These are phyloP conservation scores for Torulaspora delbrueckii DNA, from an alignment of 805 yeast species.

Conservation along the genomic window DNA sequence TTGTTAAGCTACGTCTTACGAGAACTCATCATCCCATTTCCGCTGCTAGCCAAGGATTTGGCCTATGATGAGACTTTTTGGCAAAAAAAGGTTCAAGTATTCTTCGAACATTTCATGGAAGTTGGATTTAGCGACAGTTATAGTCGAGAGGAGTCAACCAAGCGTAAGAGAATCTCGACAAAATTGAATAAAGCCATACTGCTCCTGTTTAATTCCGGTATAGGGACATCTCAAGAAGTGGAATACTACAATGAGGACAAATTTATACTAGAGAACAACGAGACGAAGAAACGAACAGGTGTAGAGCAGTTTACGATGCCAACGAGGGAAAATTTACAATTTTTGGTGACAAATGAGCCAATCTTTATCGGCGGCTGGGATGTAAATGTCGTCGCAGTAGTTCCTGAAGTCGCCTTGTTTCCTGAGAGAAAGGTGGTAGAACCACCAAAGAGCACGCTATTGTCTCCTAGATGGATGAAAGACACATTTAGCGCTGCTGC, in stretches of 20 bases:
- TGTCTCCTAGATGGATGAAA: conserved; percentile 29
- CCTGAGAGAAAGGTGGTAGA: conserved; percentile 6
- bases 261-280: conserved; percentile 23
- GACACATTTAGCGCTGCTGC: conserved; percentile 21
- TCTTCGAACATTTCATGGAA: conserved; percentile 70
- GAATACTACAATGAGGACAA: conserved; percentile 41
- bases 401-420: conserved; percentile 20
- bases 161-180: conserved; percentile 56
- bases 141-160: conserved; percentile 71
- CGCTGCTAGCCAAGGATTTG: conserved; percentile 51
- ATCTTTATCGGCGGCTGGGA: conserved; percentile 50
- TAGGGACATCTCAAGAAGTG: conserved; percentile 56
- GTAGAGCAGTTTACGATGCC: conserved; percentile 38
- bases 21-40: conserved; percentile 63
- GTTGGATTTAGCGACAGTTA: conserved; percentile 67
- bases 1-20: conserved; percentile 60
- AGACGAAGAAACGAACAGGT: conserved; percentile 32
- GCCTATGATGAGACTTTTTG: conserved; percentile 60
- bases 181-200: conserved; percentile 61
- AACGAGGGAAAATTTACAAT: conserved; percentile 37
- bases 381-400: conserved; percentile 66
- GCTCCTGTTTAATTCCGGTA: conserved; percentile 68
- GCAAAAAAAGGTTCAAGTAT: conserved; percentile 73
- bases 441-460: conserved; percentile 4
- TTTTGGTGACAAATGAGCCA: conserved; percentile 33